Conservation (phyloP, 2,329 filamentous ascomycete species). For the Aureobasidium sp. region DNA sequence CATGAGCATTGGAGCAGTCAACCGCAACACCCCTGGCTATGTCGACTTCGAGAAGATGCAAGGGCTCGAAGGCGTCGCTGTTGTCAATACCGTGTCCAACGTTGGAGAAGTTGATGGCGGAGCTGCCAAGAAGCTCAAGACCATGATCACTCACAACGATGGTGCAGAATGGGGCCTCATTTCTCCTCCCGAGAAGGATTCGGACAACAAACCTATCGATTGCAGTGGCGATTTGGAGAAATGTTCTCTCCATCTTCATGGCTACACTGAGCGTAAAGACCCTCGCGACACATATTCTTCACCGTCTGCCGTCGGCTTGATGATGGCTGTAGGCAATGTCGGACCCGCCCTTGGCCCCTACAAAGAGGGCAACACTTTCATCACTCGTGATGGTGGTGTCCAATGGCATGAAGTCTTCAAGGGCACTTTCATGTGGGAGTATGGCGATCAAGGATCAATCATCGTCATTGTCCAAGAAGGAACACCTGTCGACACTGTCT, state of each 20-base stretch:
- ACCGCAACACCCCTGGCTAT: conserved; percentile 65
- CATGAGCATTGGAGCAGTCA: conserved; percentile 70
- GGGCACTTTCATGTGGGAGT: conserved; percentile 86
- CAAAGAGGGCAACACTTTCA: conserved; percentile 77
- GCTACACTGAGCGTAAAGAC: conserved; percentile 84
- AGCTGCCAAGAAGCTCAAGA: conserved; percentile 70
- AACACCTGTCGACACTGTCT: conserved; percentile 56
- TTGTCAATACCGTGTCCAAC: conserved; percentile 85
- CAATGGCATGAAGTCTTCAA: conserved; percentile 80
- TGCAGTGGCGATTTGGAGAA: conserved; percentile 56
- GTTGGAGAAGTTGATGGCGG: conserved; percentile 53
- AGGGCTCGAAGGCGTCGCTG: conserved; percentile 77
- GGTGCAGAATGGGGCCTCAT: conserved; percentile 79
- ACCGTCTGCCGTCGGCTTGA: conserved; percentile 75
- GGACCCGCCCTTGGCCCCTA: conserved; percentile 59
- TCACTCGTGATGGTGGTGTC: conserved; percentile 84
- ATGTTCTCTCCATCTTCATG: conserved; percentile 87
- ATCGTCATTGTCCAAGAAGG: conserved; percentile 75
- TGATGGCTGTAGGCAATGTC: conserved; percentile 89
- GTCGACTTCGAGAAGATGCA: conserved; percentile 97
- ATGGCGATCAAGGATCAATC: conserved; percentile 89
- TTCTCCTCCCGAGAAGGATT: conserved; percentile 60
- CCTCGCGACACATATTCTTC: conserved; percentile 81
- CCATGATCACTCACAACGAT: conserved; percentile 93
- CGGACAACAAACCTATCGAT: conserved; percentile 59